Conservation (phyloP, 2,329 filamentous ascomycete genomes). For the Verticillium longisporum region DNA sequence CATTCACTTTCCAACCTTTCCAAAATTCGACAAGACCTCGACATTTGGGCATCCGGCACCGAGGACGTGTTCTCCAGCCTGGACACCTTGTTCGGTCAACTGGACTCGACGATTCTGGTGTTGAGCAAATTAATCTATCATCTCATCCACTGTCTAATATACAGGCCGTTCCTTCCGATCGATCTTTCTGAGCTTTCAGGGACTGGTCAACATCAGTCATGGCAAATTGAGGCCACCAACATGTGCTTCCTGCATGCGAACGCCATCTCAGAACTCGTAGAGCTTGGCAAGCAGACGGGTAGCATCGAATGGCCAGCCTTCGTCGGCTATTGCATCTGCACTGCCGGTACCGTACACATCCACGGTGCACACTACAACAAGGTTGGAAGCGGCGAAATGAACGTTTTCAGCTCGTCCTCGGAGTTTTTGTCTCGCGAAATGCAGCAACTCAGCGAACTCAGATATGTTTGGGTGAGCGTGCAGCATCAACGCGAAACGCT, state of each 20-base stretch:
- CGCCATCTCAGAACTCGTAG: constrained; percentile 75
- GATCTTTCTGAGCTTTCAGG: constrained; percentile 75
- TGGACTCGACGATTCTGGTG: constrained; percentile 71
- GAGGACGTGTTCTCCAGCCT: constrained; percentile 73
- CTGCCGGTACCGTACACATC: constrained; percentile 80
- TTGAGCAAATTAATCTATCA: constrained; percentile 85
- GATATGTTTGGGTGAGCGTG: constrained; percentile 69
- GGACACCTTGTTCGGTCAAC: constrained; percentile 67
- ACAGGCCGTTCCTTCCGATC: constrained; percentile 79
- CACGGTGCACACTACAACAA: constrained; percentile 76
- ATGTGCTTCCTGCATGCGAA: constrained; percentile 83
- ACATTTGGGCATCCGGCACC: constrained; percentile 78
- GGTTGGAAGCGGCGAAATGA: constrained; percentile 44
- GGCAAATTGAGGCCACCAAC: constrained; percentile 88
- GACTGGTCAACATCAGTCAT: constrained; percentile 78
- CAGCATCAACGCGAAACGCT: constrained; percentile 76
- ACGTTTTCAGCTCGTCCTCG: constrained; percentile 54
- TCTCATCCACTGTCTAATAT: constrained; percentile 78
- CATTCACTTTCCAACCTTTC: constrained; percentile 79
- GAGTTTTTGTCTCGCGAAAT: constrained; percentile 73
- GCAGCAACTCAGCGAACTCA: constrained; percentile 69
- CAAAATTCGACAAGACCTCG: constrained; percentile 77
- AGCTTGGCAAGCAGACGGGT: constrained; percentile 66
- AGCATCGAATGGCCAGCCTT: constrained; percentile 82
- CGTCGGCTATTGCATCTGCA: constrained; percentile 80